Base-by-base conservation (phyloP, 1,284 basidiomycete species). In the Microbotryomycetes sp. region DNA sequence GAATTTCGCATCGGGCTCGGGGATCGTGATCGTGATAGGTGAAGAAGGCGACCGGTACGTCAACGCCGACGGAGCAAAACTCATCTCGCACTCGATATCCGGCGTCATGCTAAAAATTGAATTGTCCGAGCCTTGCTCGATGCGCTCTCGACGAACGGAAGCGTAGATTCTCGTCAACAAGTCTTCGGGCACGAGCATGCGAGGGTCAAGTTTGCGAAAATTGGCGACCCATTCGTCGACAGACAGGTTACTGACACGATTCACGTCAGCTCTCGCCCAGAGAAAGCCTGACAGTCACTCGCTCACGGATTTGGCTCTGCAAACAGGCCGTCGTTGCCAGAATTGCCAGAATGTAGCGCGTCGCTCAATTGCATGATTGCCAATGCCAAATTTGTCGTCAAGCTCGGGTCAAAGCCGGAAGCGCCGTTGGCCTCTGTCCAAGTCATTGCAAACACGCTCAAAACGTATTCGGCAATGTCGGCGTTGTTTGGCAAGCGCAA, bases 351-450 rank as follows among this genome's bases (percentile, higher is more conserved):
- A 69, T 90, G 86, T 57, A 91, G 76, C 21, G 85, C 81, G 50
- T 88, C 88, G 72, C 92, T 92, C 55, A 96, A 81, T 71, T 91
- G 87, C 65, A 93, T 85, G 60, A 94, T 85, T 1, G 89, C 86
- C 54, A 89, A 78, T 64, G 89, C 85, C 71, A 83, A 85, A 76
- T 89, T 86, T 71, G 86, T 91, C 2, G 86, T 81, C 26, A 91
- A 82, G 15, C 57, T 60, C 3, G 66, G 63, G 26, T 66, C 67
- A 46, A 62, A 57, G 0, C 61, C 68, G 31, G 82, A 80, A 50
- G 81, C 80, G 16, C 84, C 82, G 73, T 99, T 98, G n/a, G 87
- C 86, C 61, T 87, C 85, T 67, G 89, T 88, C 89, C 92, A 98
- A 27, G 88, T 82, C 64, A 83, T 81, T 6, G 91, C 88, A 73